A percentile compares a stretch with the other conserved stretches of the same genome.
These are phyloP conservation scores for Solanum tacnaense DNA, from an alignment of 257 asterid genomes.

Conservation along the genomic window DNA sequence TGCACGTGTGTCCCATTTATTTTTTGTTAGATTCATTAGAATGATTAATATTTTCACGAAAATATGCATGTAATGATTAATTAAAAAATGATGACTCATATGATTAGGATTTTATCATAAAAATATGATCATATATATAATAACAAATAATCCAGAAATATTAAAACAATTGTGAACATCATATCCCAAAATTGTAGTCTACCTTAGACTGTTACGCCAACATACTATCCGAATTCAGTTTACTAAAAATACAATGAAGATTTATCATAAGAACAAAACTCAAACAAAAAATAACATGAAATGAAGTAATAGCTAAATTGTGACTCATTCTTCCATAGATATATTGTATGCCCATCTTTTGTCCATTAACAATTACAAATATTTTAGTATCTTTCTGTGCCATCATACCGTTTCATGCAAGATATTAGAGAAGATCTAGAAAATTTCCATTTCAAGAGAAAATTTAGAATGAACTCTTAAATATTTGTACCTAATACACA, in stretches of 20 bases:
- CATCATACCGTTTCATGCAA: neutral
- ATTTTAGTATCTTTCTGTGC: neutral
- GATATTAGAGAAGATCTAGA: no score
- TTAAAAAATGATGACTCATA: no score
- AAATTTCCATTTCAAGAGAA: neutral
- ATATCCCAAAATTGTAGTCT: neutral
- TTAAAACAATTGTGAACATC: neutral
- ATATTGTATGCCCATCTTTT: neutral
- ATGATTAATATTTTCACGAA: no score
- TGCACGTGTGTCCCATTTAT: no score
- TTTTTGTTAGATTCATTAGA: neutral
- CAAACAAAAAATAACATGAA: neutral
- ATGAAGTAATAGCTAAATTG: no score
- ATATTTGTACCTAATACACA: neutral
- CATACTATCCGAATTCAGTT: neutral
- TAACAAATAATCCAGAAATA: neutral
- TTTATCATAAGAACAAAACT: neutral
- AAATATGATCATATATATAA: neutral
- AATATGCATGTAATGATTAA: no score
- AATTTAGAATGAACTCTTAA: neutral
- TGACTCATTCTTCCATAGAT: neutral
- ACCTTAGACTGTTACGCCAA: neutral
- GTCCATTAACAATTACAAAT: neutral
- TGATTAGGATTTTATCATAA: no score
- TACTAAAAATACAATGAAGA: neutral